phyloP scores from a whole-genome alignment of 441 rosid genomes.

The Manihot esculenta region DNA sequence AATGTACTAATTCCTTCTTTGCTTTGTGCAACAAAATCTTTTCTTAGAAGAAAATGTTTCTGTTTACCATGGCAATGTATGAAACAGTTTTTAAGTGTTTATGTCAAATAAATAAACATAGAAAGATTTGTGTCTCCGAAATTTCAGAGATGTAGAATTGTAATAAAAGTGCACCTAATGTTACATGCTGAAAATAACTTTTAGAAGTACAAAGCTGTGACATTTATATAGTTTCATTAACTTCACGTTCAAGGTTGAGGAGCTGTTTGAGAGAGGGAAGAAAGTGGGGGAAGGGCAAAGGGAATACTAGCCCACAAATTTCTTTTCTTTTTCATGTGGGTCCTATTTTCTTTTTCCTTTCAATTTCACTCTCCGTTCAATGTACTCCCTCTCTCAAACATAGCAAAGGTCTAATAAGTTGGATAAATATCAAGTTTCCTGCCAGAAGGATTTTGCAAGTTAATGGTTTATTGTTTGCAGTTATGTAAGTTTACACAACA shows the following conservation, averaged over 20 bases:
- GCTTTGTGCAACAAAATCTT: background rate
- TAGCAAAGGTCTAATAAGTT: no score
- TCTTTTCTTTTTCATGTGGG: background rate
- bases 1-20: background rate
- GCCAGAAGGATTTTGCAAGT: constrained; percentile 1
- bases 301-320: background rate
- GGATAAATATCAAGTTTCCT: background rate
- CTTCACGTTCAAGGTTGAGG: background rate
- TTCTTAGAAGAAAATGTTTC: background rate
- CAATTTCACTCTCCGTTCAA: no score
- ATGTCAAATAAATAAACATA: background rate
- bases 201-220: background rate
- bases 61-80: background rate
- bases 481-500: background rate
- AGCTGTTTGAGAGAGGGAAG: no score
- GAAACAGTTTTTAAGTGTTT: background rate
- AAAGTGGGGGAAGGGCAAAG: no score
- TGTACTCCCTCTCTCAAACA: no score
- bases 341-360: background rate
- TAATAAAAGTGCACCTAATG: background rate
- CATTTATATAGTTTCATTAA: constrained; percentile 2
- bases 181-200: constrained; percentile 4
- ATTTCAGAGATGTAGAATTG: background rate
- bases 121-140: background rate
- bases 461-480: background rate